Base-by-base conservation (phyloP, 495 filamentous ascomycete genomes). In the Penicillium paradoxum region DNA sequence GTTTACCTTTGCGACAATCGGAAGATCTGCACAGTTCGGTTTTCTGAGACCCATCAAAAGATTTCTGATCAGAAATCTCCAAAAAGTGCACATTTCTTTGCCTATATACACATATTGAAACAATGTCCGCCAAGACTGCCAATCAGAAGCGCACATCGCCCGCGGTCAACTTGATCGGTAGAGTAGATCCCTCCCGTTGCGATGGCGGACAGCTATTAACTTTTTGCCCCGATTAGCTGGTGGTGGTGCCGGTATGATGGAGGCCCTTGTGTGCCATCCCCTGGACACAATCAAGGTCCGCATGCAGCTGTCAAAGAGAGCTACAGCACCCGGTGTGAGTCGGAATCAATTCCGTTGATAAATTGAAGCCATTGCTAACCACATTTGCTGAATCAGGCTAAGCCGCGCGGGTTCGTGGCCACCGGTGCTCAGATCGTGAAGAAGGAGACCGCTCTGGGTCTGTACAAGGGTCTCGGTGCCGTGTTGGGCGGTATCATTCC, bases 251-350 rank as follows among this genome's bases (percentile, higher is more conserved):
- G 95, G 95, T 65, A 96, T 97, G 90, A 97, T 97, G 89, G 95
- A 99, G 74, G 95, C 95, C 24, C 83, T 99, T 45, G 90, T 81
- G 53, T 99, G 95, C 73, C 95, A 99, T 77, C 95, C 95, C 51
- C 79, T 99, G 86, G 91, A 96, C 66, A 96, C 90, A 22, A 92
- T 97, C 77, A 96, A 99, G 83, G 95, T 99, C 47, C 95, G 95
- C 56, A 99, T 99, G 95, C 95, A 99, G 75, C 85, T 99, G 27
- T 97, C 93, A 27, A 80, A 87, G 42, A 83, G 95, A 62, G 88
- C 88, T 43, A 80, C 85, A 45, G 81, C 83, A 13, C 91, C 90
- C 37, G 93, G 93, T 49, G 83, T 88, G 71, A 71, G 81, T 75
- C 36, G 17, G 10, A 17, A 7, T 17, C 38, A 19, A 18, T n/a